Conservation (phyloP, 1,284 basidiomycete species). For the Clitocybe nebularis region DNA sequence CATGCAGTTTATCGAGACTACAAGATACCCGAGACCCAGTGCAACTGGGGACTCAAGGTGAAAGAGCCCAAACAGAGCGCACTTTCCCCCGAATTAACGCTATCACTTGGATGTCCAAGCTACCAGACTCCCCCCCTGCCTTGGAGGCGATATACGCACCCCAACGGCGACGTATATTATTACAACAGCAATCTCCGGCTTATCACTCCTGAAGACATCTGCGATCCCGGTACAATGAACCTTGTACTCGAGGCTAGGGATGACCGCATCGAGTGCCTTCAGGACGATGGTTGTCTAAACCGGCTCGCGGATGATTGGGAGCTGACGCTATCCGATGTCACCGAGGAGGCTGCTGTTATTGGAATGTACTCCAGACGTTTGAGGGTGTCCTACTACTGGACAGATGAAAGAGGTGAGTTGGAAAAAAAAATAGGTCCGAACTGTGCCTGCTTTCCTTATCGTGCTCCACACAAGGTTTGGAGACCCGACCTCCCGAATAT, state of each 20-base stretch:
- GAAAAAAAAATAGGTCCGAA: not conserved
- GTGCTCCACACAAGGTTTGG: slow-evolving; percentile 19
- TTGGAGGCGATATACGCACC: slow-evolving; percentile 31
- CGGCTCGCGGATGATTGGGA: slow-evolving; percentile 32
- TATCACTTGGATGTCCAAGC: too few species aligned
- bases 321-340: slow-evolving; percentile 32
- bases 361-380: slow-evolving; percentile 30
- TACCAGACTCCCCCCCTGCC: slow-evolving; percentile 17
- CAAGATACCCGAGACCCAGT: slow-evolving; percentile 16
- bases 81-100: not conserved
- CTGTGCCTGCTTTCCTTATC: slow-evolving; percentile 3
- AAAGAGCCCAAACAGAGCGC: too few species aligned
- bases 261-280: slow-evolving; percentile 29
- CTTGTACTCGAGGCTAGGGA: slow-evolving; percentile 30
- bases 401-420: slow-evolving; percentile 27
- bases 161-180: slow-evolving; percentile 38
- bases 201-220: slow-evolving; percentile 33
- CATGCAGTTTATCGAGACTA: slow-evolving; percentile 17
- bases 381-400: slow-evolving; percentile 29
- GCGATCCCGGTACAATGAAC: slow-evolving; percentile 23
- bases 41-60: slow-evolving; percentile 13
- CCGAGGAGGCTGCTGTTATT: slow-evolving; percentile 27
- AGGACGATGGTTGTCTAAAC: slow-evolving; percentile 21
- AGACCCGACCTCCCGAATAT: slow-evolving; percentile 22
- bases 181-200: slow-evolving; percentile 28